These are phyloP conservation scores for Wickerhamiella azyma DNA, from an alignment of 805 yeast species.

Conservation along the genomic window DNA sequence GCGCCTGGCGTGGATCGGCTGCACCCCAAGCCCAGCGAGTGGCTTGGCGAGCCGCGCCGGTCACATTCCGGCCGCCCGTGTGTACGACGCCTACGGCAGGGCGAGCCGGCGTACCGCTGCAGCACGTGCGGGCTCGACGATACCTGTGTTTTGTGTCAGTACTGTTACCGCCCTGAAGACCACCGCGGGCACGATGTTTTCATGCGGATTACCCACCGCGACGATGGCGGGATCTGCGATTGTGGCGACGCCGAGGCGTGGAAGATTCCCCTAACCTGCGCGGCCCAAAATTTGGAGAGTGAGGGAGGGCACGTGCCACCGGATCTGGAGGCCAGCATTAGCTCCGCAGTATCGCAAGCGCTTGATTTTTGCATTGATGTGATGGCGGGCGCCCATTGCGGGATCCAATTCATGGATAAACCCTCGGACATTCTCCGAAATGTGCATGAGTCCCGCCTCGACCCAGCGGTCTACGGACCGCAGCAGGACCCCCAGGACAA, in stretches of 20 bases:
- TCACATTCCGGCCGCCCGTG: slow-evolving; percentile 58
- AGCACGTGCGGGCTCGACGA: slow-evolving; percentile 65
- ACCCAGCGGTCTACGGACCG: slow-evolving; percentile 35
- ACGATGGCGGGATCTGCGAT: slow-evolving; percentile 70
- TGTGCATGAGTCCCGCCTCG: slow-evolving; percentile 26
- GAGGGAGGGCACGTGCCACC: slow-evolving; percentile 9
- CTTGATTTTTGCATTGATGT: slow-evolving; percentile 54
- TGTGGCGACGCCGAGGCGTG: slow-evolving; percentile 87
- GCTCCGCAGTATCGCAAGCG: slow-evolving; percentile 32
- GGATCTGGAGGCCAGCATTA: slow-evolving; percentile 22
- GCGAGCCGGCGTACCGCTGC: slow-evolving; percentile 75
- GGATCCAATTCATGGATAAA: slow-evolving; percentile 18
- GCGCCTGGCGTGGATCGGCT: not conserved
- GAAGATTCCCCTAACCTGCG: slow-evolving; percentile 41
- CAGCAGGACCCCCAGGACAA: slow-evolving; percentile 30
- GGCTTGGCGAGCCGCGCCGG: slow-evolving; percentile 15
- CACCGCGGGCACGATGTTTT: slow-evolving; percentile 66
- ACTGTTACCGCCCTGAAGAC: slow-evolving; percentile 54
- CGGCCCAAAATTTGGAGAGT: slow-evolving; percentile 21
- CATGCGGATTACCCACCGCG: slow-evolving; percentile 43
- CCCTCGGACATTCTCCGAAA: slow-evolving; percentile 21
- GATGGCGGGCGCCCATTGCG: slow-evolving; percentile 18
- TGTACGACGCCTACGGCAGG: slow-evolving; percentile 54
- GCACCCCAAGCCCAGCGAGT: slow-evolving; percentile 10
- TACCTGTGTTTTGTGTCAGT: slow-evolving; percentile 68